phyloP scores from a whole-genome alignment of 2,329 filamentous ascomycete species.

The Alternaria triticina region DNA sequence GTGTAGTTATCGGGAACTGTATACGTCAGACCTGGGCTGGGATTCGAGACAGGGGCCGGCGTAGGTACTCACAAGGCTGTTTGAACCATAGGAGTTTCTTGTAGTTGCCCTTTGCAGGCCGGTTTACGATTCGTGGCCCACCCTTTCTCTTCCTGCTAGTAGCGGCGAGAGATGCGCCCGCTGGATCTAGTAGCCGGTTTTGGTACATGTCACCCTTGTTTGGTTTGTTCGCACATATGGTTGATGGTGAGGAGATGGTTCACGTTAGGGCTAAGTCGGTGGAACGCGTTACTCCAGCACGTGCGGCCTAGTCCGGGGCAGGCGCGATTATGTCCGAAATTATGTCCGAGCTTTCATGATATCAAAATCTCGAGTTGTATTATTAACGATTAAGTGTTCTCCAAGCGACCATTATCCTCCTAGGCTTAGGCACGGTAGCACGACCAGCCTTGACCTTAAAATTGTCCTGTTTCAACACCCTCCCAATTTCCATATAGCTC shows the following conservation, averaged over 20 bases:
- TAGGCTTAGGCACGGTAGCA: constrained; percentile 56
- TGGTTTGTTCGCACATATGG: not conserved
- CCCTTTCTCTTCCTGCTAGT: constrained; percentile 54
- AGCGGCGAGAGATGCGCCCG: constrained; percentile 14
- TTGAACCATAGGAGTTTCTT: constrained; percentile 99
- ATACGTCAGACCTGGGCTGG: constrained; percentile 4
- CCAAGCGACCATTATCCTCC: constrained; percentile 65
- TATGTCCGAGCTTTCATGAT: not conserved
- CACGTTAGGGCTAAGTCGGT: not conserved
- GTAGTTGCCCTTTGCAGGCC: constrained; percentile 77
- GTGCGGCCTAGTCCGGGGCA: not conserved
- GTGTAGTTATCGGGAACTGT: constrained; percentile 98
- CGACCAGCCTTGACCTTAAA: constrained; percentile 53
- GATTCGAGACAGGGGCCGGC: not conserved
- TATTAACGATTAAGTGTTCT: constrained; percentile 53
- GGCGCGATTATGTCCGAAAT: constrained; percentile 1
- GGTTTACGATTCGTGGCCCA: constrained; percentile 67
- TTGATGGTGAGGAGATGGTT: not conserved
- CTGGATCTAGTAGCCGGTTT: constrained; percentile 18
- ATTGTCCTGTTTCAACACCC: constrained; percentile 61
- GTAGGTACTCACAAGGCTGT: constrained; percentile 74
- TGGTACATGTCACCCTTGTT: constrained; percentile 16
- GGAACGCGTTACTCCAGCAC: not conserved
- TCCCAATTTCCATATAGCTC: constrained; percentile 77
- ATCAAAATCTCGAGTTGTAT: not conserved